Evolutionary conservation across 2,329 filamentous ascomycete genomes (phyloP), one percentile per base, ranked within the genome.

Genomic region (Phyllachora maydis): DNA sequence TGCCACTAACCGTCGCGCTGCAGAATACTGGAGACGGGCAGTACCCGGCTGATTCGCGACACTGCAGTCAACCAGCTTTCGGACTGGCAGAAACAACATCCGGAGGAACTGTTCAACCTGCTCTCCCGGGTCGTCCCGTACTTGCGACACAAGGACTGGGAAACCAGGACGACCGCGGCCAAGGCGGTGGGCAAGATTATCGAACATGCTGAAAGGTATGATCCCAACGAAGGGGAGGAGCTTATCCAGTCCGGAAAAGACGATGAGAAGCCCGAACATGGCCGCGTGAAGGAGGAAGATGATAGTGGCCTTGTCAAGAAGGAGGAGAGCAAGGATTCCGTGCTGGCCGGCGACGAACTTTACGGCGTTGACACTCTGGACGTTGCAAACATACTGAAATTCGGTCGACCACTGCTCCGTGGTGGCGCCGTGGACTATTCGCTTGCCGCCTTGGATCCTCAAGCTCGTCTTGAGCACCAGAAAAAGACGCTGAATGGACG

Each of bases 31-130:
- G 88, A 98, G 61, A 95, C 88, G 28, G 88, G 88, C 38, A 95
- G 85, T 52, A 98, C 88, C 30, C 74, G 76, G 43, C 61, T 98
- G 35, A 95, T 98, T 43, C 74, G 90, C 36, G 91, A 93, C 43
- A 98, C 88, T 32, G 90, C 88, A 31, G 88, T 91, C 31, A 82
- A 90, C 42, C 88, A 98, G 52, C 64, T 98, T 32, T 88, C 83
- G 31, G 88, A 98, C 50, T 88, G 92, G 48, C 90, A 98, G 50
- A 95, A 93, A 45, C 78, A 88, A 46, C 88, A 95, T 39, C 88
- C 88, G 0, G 85, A 98, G 50, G 90, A 98, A 47, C 59, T 98
- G 2, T 95, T 95, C 52, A 93, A 95, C 42, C 63, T 98, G 5
- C 62, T 98, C 8, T 85, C 81, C 15, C 65, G 85, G 30, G 83